Base-by-base conservation (phyloP, 2,329 filamentous ascomycete species). In the Colletotrichum falcatum region DNA sequence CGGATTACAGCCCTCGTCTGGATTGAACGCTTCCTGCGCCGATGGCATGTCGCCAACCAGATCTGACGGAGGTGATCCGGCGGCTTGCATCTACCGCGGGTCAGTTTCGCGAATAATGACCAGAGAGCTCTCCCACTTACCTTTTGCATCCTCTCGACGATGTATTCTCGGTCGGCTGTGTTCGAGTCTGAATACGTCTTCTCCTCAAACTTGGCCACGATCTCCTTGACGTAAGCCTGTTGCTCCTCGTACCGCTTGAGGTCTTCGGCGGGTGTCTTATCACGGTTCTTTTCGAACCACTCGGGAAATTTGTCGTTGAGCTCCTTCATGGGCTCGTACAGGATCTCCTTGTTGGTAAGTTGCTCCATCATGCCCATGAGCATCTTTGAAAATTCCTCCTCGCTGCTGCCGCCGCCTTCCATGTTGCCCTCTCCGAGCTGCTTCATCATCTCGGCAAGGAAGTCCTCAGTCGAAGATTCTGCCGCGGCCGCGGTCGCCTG, bases 271-370 rank as follows among this genome's bases (percentile, higher is more conserved):
- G 90, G 82, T 61, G 90, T 90, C 30, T 84, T 89, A 49, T 83
- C 87, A 75, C 86, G 85, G 79, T 98, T 95, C 82, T 93, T 91
- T 76, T 88, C 88, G 79, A 99, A 86, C 95, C 96, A 99, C 2
- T 83, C 90, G 0, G 95, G 95, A 78, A 96, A 99, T 81, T 98
- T 98, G 63, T 94, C 92, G 79, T 97, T 85, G 58, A 99, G 85
- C 82, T 99, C 96, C 84, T 97, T 97, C 94, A 99, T 98, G 2
- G 96, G 96, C 83, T 99, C 95, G 79, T 98, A 98, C 61, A 99
- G 83, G 73, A 99, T 98, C 75, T 98, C 96, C 84, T 97, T 98
- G 81, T 97, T 97, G 4, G 96, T 98, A 73, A 99, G 87, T 81
- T 99, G 95, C 83, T 98, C 94, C 95, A 99, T 98, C 94, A 98